Evolutionary conservation across 106 monocot genomes (phyloP).

Genomic region (Dioscorea alata): DNA sequence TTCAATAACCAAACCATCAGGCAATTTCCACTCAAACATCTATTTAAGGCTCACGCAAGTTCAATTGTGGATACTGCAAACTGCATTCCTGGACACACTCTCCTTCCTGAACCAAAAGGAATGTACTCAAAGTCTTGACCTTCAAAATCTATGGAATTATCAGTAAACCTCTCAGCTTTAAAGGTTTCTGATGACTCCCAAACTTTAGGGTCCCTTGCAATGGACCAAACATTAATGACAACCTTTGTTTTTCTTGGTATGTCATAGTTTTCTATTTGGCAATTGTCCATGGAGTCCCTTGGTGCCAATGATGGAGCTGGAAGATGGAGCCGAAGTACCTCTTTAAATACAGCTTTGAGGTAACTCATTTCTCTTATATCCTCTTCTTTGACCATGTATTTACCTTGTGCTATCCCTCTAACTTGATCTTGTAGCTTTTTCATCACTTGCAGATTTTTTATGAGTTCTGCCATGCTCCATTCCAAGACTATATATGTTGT

Average conservation of each 20-base stretch:
- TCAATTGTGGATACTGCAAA: too few species aligned
- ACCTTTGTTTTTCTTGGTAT: slow-evolving; percentile 3
- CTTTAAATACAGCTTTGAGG: not conserved
- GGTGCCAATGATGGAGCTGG: not conserved
- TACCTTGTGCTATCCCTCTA: not conserved
- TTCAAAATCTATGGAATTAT: not conserved
- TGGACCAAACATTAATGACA: not conserved
- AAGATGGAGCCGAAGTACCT: not conserved
- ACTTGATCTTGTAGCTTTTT: slow-evolving; percentile 31
- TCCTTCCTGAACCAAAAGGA: not conserved
- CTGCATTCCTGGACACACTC: too few species aligned
- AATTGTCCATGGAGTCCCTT: not conserved
- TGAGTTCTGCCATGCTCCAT: slow-evolving; percentile 36
- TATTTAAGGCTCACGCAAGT: too few species aligned
- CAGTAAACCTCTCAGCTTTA: not conserved
- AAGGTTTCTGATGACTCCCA: not conserved
- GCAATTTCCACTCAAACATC: too few species aligned
- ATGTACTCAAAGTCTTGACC: not conserved
- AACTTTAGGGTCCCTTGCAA: not conserved
- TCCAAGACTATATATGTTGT: slow-evolving; percentile 23
- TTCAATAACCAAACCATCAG: too few species aligned
- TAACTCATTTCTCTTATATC: not conserved
- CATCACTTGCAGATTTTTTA: slow-evolving; percentile 21
- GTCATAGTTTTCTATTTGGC: not conserved
- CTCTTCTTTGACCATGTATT: not conserved